Base-by-base conservation (phyloP, 495 filamentous ascomycete species). In the Platismatia glauca region DNA sequence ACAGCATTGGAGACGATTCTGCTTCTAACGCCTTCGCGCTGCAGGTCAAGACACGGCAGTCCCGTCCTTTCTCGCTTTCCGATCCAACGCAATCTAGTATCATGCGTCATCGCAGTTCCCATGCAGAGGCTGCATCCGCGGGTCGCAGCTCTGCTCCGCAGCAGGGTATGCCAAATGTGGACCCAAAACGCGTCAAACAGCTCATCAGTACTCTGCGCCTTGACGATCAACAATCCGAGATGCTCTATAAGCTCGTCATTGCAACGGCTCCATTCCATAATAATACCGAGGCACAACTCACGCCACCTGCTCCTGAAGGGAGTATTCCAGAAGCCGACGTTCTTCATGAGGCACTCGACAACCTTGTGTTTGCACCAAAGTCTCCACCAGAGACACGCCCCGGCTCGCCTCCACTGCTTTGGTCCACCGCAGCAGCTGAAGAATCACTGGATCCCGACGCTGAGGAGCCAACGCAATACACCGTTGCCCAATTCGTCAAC, bases 401-500 rank as follows among this genome's bases (percentile, higher is more conserved):
- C n/a, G 44, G 22, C 5, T 43, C 59, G n/a, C 59, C 59, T 34
- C 59, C 44, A 3, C 15, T 61, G 6, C 20, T 55, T 22, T 61
- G 48, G 46, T 61, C 59, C n/a, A 52, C 52, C 4, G 46, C 52
- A 13, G 24, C 48, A 39, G 48, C 34, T 41, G 59, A 61, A 53
- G 59, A 53, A 9, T 20, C 35, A 7, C 46, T 61, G 29, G 48
- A 61, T n/a, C 59, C 59, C 7, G 16, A 61, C 34, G 59, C 59
- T 8, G 22, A 48, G 34, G 44, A 35, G 20, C 55, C 61, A 22
- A 48, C 31, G 1, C 11, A 29, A 12, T 66, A 29, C 20, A 66
- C 64, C 16, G 34, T 66, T n/a, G 24, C 50, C 13, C 41, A 66
- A 3, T 53, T 63, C 34, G 27, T 63, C 15, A 63, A 66, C 18